Base-by-base conservation (phyloP, 352 stramenopile genomes). In the Phytopythium helicoides region DNA sequence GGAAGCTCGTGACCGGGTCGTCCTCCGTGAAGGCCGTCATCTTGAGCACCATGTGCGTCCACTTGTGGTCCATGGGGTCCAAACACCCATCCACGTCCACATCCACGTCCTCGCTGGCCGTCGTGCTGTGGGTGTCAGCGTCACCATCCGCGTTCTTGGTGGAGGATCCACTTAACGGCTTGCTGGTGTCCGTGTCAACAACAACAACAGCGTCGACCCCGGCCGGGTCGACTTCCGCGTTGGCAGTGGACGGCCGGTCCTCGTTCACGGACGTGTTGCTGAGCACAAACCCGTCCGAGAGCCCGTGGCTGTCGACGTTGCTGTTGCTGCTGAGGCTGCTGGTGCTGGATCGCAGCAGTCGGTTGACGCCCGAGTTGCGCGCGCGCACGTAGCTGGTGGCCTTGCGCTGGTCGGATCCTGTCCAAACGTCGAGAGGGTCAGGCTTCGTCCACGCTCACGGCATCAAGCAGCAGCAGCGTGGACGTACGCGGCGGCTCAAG, bases 1-100 rank as follows among this genome's bases (percentile, higher is more conserved):
- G 63, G 42, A 94, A 94, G 59, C 76, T 90, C 39, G 83, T 94
- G 18, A 89, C 52, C 6, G 70, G 44, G 54, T 94, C 80, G 12
- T 92, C 79, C 38, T 92, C 81, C 0, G 76, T 81, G 37, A 89
- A 88, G 0, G 77, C 72, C 22, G 80, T 90, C 83, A 94, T 94
- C 63, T 94, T 94, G 16, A 94, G 58, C 52, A 94, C 81, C 48
- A 94, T 62, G 39, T 91, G 61, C 1, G 56, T 84, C 81, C 79
- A 90, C 9, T 69, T 69, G 19, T 74, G 73, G 26, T 81, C 68
- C 22, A 66, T 25, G 52, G 66, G 79, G 0, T 45, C 28, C 10
- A 62, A 37, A 5, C 58, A 42, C 2, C 57, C 56, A 25, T 77
- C 64, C 34, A 71, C 65, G 36, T 73, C 59, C 14, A 49, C 52